Evolutionary conservation across 768 basidiomycete species (phyloP).

Genomic region (Rhodotorula paludigena): DNA sequence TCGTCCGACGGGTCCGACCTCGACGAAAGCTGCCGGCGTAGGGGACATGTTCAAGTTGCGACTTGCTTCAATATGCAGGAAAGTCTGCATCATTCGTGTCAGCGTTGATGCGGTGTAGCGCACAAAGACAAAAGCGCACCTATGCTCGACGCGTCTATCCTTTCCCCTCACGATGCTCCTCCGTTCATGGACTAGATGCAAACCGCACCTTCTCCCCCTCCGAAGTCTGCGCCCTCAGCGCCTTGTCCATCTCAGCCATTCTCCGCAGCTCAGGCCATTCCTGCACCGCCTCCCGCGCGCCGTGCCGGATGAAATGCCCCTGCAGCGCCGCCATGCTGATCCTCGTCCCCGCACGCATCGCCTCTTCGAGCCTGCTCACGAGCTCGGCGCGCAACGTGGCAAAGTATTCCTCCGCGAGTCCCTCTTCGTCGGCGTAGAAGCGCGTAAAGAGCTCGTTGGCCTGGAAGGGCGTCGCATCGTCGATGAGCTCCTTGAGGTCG

Average conservation of each 20-base stretch:
- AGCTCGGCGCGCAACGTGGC: constrained; percentile 56
- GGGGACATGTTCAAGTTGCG: too few species aligned
- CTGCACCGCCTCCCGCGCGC: constrained; percentile 41
- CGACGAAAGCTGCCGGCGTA: too few species aligned
- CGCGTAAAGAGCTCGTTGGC: constrained; percentile 68
- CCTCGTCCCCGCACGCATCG: constrained; percentile 55
- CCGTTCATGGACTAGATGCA: constrained; percentile 9
- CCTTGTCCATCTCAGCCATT: constrained; percentile 26
- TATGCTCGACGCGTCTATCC: too few species aligned
- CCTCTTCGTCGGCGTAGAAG: constrained; percentile 64
- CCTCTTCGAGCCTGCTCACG: constrained; percentile 55
- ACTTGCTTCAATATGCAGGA: too few species aligned
- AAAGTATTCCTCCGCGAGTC: constrained; percentile 47
- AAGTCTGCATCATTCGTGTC: too few species aligned
- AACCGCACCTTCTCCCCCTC: constrained; percentile 6
- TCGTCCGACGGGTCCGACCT: too few species aligned
- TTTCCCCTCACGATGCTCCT: too few species aligned
- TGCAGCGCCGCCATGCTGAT: constrained; percentile 96
- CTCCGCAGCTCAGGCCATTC: constrained; percentile 40
- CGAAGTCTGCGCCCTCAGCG: background rate
- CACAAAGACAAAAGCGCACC: too few species aligned
- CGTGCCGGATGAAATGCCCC: constrained; percentile 81
- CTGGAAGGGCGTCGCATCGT: constrained; percentile 78
- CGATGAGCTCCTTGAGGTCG: constrained; percentile 74
- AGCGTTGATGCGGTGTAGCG: too few species aligned